A percentile compares a stretch with the other conserved stretches of the same genome.
Evolutionary conservation across 768 basidiomycete genomes (phyloP).

Genomic region (Boletus subparvulus): DNA sequence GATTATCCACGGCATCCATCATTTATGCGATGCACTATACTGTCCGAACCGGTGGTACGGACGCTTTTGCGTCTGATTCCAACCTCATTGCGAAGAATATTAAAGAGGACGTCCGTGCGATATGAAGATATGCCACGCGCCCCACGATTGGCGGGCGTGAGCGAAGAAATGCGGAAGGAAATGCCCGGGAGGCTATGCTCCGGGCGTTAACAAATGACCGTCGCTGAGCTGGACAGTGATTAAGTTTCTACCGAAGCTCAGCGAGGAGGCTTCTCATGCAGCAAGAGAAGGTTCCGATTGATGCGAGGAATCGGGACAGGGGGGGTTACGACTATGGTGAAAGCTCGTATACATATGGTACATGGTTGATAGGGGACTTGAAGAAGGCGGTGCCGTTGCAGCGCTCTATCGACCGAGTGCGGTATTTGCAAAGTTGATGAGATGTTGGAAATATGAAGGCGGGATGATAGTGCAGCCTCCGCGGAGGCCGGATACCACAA

Average conservation of each 20-base stretch:
- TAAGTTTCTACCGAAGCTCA: slow-evolving; percentile 9
- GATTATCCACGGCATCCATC: not conserved
- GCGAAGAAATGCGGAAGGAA: not conserved
- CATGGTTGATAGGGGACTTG: not conserved
- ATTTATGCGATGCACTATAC: slow-evolving; percentile 7
- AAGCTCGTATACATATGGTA: not conserved
- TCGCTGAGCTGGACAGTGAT: slow-evolving; percentile 15
- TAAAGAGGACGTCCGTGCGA: not conserved
- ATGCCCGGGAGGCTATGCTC: slow-evolving; percentile 4
- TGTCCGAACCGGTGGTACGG: not conserved
- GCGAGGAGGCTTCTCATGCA: not conserved
- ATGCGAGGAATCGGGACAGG: not conserved
- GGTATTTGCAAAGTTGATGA: slow-evolving; percentile 6
- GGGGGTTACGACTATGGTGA: not conserved
- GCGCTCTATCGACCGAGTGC: not conserved
- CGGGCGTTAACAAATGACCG: slow-evolving; percentile 2
- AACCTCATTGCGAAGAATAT: not conserved
- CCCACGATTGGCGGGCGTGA: not conserved
- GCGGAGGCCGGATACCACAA: not conserved
- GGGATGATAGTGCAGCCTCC: not conserved
- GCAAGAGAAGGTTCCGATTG: not conserved
- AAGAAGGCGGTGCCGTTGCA: slow-evolving; percentile 17
- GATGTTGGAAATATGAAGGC: not conserved
- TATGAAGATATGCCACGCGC: not conserved
- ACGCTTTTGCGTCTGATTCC: not conserved